Base-by-base conservation (phyloP, 1,284 basidiomycete species). In the Megacollybia platyphylla region DNA sequence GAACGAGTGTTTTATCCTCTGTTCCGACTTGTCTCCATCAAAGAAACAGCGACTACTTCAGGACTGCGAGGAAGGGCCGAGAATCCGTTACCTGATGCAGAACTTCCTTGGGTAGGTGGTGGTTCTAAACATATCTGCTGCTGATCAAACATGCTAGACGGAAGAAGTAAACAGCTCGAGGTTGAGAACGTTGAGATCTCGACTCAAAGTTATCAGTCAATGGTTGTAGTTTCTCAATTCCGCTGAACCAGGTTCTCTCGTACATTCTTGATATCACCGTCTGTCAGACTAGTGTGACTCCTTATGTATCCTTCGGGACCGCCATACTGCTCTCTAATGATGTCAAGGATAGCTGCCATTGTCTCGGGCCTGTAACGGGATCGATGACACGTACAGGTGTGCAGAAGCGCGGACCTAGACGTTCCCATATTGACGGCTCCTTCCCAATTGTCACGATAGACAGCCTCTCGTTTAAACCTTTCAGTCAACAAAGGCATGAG, bases 361-460 rank as follows among this genome's bases (percentile, higher is more conserved):
- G 58, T 60, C 46, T 65, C 57, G n/a, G 56, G 53, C 42, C 63
- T 67, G 44, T 40, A 30, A 27, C 36, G 28, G 40, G 36, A 18
- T 20, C n/a, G 41, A 44, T 4, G 20, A 38, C 29, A 37, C 29
- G 40, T 27, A 35, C 28, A 20, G 36, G 20, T 11, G 27, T 6
- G n/a, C 29, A 26, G 39, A 18, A 13, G 4, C 18, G 5, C n/a
- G 26, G 42, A 65, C 67, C 52, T 62, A 9, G 65, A 57, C 17
- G 54, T 57, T 3, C 50, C 56, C 59, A 68, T 62, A 36, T 61
- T 64, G 36, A 58, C 37, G 8, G 57, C 51, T 5, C 61, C 66
- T 10, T 59, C 51, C 56, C 57, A 59, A 45, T 67, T 65, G 17
- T 64, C 59, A n/a, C 53, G 51, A 42, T 59, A 65, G 0, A 57